Evolutionary conservation across 208 protist species (phyloP).

Genomic region (Leishmania mexicana): DNA sequence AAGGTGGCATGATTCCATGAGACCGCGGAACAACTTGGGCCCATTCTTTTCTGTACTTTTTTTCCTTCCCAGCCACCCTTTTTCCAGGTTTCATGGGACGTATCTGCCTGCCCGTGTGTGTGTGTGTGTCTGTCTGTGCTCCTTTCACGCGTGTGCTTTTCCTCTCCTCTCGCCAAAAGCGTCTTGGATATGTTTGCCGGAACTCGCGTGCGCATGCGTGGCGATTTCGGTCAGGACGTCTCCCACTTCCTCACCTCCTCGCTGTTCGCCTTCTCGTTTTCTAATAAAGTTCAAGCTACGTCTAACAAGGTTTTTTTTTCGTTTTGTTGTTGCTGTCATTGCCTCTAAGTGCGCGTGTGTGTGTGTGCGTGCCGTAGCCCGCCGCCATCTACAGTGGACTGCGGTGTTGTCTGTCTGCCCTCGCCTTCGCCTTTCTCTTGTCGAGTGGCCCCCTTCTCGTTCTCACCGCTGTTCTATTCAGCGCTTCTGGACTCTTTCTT

Average conservation of each 20-base stretch:
- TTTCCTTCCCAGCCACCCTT: not conserved
- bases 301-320: not conserved
- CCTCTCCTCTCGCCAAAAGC: not conserved
- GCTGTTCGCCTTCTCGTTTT: conserved; percentile 3
- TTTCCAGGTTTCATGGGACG: not conserved
- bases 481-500: not conserved
- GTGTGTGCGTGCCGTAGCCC: not conserved
- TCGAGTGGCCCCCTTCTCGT: not conserved
- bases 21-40: too few species aligned
- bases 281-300: conserved; percentile 2
- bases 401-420: not conserved
- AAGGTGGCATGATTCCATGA: not conserved
- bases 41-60: not conserved
- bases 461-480: not conserved
- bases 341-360: not conserved
- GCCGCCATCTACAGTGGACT: not conserved
- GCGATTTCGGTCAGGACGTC: not conserved
- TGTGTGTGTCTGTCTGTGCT: not conserved
- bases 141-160: not conserved
- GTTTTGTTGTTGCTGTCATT: not conserved
- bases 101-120: not conserved
- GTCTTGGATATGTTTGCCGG: not conserved
- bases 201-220: not conserved
- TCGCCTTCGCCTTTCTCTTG: not conserved
- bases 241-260: not conserved